phyloP scores from a whole-genome alignment of 164 flowering plant species.

The Tinospora cordifolia region DNA sequence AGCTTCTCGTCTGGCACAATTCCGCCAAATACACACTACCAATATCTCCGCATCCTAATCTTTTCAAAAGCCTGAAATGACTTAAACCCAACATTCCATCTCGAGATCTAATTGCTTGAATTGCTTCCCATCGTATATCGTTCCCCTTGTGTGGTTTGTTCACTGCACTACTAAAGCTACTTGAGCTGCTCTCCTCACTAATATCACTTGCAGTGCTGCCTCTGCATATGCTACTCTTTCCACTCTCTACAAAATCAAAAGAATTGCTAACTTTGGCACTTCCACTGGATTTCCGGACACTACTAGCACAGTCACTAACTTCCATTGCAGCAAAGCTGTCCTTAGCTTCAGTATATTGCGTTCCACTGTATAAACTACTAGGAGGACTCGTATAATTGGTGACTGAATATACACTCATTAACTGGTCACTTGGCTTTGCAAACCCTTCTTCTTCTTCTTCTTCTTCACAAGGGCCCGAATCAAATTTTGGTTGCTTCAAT shows the following conservation, averaged over 20 bases:
- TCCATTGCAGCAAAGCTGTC: slow-evolving; percentile 57
- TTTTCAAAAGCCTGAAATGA: slow-evolving; percentile 57
- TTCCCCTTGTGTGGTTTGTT: slow-evolving; percentile 80
- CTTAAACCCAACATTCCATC: slow-evolving; percentile 48
- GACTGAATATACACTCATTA: slow-evolving; percentile 22
- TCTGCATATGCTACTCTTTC: slow-evolving; percentile 50
- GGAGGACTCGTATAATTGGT: slow-evolving; percentile 39
- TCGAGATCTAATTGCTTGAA: slow-evolving; percentile 48
- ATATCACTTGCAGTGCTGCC: slow-evolving; percentile 71
- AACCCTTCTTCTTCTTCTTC: slow-evolving; percentile 14
- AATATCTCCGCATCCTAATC: slow-evolving; percentile 76
- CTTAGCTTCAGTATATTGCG: slow-evolving; percentile 52
- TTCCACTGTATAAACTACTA: slow-evolving; percentile 37
- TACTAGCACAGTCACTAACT: slow-evolving; percentile 45
- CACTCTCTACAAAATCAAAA: slow-evolving; percentile 43
- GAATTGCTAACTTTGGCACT: slow-evolving; percentile 40
- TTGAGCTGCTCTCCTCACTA: slow-evolving; percentile 78
- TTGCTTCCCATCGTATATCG: slow-evolving; percentile 75
- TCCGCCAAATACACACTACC: slow-evolving; percentile 77
- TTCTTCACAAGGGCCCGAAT: not conserved
- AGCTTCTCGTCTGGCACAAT: slow-evolving; percentile 47
- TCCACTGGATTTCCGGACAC: slow-evolving; percentile 39
- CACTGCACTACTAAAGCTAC: slow-evolving; percentile 47
- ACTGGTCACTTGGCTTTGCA: slow-evolving; percentile 12
- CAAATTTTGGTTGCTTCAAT: slow-evolving; percentile 18